These are phyloP conservation scores for Fagus sylvatica DNA, from an alignment of 306 rosid genomes.

Conservation along the genomic window DNA sequence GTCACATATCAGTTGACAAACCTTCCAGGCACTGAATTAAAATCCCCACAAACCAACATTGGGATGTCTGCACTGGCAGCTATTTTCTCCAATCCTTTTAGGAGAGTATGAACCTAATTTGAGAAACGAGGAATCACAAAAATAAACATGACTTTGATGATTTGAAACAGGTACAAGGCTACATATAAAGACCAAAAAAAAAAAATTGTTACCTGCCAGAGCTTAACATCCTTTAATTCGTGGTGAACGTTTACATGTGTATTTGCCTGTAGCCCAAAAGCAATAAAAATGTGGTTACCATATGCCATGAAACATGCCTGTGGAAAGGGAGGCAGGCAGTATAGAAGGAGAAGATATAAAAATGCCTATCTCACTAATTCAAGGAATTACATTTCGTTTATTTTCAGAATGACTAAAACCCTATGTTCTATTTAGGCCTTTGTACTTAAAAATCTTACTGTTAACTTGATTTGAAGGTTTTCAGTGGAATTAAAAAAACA, in stretches of 20 bases:
- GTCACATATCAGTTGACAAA: constrained; percentile 25
- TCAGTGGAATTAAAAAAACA: background rate
- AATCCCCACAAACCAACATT: constrained; percentile 99
- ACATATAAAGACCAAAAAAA: constrained; percentile 18
- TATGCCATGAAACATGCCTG: background rate
- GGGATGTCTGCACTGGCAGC: constrained; percentile 96
- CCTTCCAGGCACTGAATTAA: constrained; percentile 97
- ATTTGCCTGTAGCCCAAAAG: constrained; percentile 66
- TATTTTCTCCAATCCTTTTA: constrained; percentile 95
- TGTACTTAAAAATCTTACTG: background rate
- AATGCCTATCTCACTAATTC: background rate
- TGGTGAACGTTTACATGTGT: constrained; percentile 84
- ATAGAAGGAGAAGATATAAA: background rate
- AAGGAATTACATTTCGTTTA: background rate
- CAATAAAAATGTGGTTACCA: constrained; percentile 11
- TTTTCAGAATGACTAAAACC: background rate
- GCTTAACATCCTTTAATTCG: constrained; percentile 89
- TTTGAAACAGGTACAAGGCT: background rate
- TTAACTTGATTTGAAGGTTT: background rate
- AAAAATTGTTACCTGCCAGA: constrained; percentile 79
- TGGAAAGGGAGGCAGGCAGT: background rate
- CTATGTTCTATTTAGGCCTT: background rate
- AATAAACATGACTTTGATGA: constrained; percentile 14
- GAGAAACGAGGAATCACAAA: constrained; percentile 18
- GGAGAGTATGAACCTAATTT: constrained; percentile 85